Base-by-base conservation (phyloP, 1,284 basidiomycete genomes). In the Hypsizygus ulmarius region DNA sequence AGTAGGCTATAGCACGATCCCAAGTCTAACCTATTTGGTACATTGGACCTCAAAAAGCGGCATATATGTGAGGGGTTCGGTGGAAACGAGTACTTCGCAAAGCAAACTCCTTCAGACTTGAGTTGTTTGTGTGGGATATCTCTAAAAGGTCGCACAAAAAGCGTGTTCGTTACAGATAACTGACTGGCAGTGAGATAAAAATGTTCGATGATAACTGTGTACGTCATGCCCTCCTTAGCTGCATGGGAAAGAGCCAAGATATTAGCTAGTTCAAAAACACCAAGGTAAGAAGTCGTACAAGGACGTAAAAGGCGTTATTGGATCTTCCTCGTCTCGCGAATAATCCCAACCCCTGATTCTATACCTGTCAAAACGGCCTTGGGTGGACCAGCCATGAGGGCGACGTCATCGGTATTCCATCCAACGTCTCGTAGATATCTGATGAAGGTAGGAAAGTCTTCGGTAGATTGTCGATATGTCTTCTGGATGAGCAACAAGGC, bases 391-490 rank as follows among this genome's bases (percentile, higher is more conserved):
- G 66, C 57, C 27, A 71, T 53, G n/a, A 73, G 50, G 27, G 62
- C 63, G 0, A 62, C 59, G 15, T 71, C 69, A 16, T 64, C 63
- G 14, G 65, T 56, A 53, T 68, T 64, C 73, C 73, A 75, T 21
- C 70, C 70, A 8, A 47, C 62, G 8, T 39, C 35, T n/a, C 53
- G 55, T 46, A 69, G 52, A 4, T 46, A 54, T n/a, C 62, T 53
- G 9, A 70, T 36, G 54, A 74, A 75, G 0, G 25, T 29, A 10
- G 61, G 39, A 46, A 70, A 70, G 10, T 55, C 19, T n/a, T 53
- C 53, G 27, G 60, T 51, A 12, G 67, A 55, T 3, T 47, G 38
- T n/a, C 42, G 28, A 41, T 65, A 55, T 7, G 65, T 57, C 1
- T 46, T 48, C 7, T 56, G 49, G 14, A 72, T 55, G 8, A 61